These are phyloP conservation scores for Fusarium protoensiforme DNA, from an alignment of 2,329 filamentous ascomycete genomes.

Conservation along the genomic window DNA sequence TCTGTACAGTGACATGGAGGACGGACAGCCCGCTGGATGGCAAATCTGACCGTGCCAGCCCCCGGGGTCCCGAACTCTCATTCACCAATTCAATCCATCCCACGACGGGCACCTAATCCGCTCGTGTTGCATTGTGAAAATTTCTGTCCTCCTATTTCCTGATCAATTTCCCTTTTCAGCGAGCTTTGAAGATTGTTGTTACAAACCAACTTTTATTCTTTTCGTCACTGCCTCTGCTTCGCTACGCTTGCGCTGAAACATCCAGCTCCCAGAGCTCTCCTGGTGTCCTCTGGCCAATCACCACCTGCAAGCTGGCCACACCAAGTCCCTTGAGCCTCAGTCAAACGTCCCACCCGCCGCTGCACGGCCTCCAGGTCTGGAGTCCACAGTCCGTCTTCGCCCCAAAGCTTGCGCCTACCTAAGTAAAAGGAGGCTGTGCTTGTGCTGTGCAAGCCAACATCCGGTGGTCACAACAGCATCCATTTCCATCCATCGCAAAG, in stretches of 20 bases:
- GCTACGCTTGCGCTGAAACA: constrained; percentile 10
- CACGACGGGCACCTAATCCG: constrained; percentile 1
- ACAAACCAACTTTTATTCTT: background rate
- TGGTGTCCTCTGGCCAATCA: constrained; percentile 34
- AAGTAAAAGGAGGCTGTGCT: constrained; percentile 39
- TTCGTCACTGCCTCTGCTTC: background rate
- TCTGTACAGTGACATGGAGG: background rate
- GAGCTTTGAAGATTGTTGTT: background rate
- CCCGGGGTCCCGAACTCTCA: constrained; percentile 4
- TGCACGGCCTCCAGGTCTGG: constrained; percentile 35
- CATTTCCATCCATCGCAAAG: constrained; percentile 16
- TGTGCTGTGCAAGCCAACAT: constrained; percentile 19
- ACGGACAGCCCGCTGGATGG: background rate
- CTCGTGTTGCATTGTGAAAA: constrained; percentile 10
- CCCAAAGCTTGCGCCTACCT: constrained; percentile 11
- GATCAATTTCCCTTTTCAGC: background rate
- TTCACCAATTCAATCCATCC: background rate
- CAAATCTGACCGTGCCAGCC: constrained; percentile 31
- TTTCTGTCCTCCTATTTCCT: background rate
- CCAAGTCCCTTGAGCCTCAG: constrained; percentile 39
- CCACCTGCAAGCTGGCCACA: constrained; percentile 42
- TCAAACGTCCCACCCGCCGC: constrained; percentile 31
- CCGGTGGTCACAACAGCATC: constrained; percentile 10
- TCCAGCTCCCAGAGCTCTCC: constrained; percentile 9
- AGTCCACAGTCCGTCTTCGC: constrained; percentile 15